Evolutionary conservation across 176 grass and related monocot genomes (phyloP), one percentile per base, ranked within the genome.

Genomic region (Oryza rufipogon): DNA sequence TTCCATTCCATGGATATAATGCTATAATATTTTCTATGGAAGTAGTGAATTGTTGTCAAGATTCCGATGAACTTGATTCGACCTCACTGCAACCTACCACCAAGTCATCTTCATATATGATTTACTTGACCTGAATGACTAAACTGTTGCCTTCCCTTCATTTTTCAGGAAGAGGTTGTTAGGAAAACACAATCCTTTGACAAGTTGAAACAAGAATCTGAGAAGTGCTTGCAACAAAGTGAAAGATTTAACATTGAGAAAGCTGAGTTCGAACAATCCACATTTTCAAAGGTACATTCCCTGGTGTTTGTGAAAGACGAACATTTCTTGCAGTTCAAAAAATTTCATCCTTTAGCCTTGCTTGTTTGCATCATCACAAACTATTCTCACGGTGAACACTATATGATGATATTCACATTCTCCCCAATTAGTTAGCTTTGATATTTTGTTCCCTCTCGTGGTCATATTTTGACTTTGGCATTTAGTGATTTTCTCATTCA

Each of bases 221-320:
- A 98, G 9, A 95, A 89, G 71, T 98, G 89, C 84, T 91, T 98
- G 78, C 78, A 94, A 80, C 93, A 96, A 87, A 98, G 82, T 76
- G 89, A 96, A 79, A 84, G 74, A 86, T 87, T 91, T 82, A 89
- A 83, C 39, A 89, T 12, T 32, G 91, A 94, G 74, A 94, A 98
- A 83, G 44, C 77, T 25, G 96, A 94, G 22, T 96, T 94, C 63
- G 91, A 96, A 66, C 87, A 94, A 86, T 85, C 75, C 17, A 83
- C 91, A 16, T 98, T 95, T 90, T 83, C 85, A 70, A 96, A 96
- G 93, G 96, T 96, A 86, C 22, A 22, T 3, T 51, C 74, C 11
- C n/a, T 70, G 63, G 1, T 75, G 6, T 56, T 56, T 56, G 51
- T 56, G 4, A 13, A 17, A 58, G 6, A 58, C 3, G 14, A n/a